phyloP scores from a whole-genome alignment of 108 stramenopile species.

The Aurantiochytrium sp. region DNA sequence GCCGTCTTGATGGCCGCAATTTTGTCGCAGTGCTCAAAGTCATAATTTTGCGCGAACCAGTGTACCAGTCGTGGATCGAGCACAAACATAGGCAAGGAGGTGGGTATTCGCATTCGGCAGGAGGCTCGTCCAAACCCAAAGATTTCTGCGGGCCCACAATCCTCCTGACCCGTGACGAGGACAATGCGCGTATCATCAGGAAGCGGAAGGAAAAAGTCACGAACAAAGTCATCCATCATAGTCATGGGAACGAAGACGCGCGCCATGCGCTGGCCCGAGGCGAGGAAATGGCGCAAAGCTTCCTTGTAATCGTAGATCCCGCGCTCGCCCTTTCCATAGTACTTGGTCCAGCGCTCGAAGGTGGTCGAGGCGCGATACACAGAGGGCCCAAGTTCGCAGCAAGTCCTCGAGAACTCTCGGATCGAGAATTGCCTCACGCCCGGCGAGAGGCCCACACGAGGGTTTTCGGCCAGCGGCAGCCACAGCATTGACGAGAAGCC shows the following conservation, averaged over 20 bases:
- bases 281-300: not conserved
- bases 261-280: not conserved
- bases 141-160: not conserved
- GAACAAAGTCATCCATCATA: not conserved
- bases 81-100: not conserved
- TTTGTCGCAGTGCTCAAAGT: not conserved
- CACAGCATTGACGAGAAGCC: not conserved
- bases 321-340: not conserved
- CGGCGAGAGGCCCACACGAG: not conserved
- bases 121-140: not conserved
- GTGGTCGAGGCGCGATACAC: not conserved
- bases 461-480: not conserved
- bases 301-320: not conserved
- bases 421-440: not conserved
- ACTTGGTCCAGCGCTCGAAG: not conserved
- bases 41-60: not conserved
- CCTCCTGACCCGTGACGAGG: not conserved
- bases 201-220: not conserved
- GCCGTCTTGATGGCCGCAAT: not conserved
- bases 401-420: not conserved
- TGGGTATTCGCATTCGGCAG: not conserved
- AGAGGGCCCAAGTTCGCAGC: not conserved
- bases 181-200: not conserved
- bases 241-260: not conserved
- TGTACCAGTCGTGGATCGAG: not conserved